Conservation (phyloP, 2,329 filamentous ascomycete species). For the Xylariaceae sp. region DNA sequence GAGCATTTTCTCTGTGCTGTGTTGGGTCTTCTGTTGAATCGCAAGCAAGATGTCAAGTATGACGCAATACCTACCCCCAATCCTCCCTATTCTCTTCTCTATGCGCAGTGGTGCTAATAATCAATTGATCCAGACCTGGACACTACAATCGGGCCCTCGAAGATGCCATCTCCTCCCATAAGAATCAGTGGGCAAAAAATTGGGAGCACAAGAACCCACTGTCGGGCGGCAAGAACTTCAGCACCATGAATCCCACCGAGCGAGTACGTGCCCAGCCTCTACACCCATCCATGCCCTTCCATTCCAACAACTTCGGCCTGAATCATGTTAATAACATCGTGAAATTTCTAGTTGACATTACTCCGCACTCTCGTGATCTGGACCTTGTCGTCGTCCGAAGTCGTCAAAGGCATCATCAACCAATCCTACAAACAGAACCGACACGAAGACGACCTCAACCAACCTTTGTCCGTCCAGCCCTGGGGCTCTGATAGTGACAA, state of each 20-base stretch:
- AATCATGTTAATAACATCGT: constrained; percentile 16
- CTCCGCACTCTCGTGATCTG: constrained; percentile 81
- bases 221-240: constrained; percentile 74
- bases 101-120: constrained; percentile 19
- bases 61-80: constrained; percentile 33
- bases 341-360: constrained; percentile 63
- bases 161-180: constrained; percentile 82
- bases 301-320: not conserved
- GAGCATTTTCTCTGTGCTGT: constrained; percentile 88
- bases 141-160: constrained; percentile 93
- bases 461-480: constrained; percentile 82
- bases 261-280: constrained; percentile 54
- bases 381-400: constrained; percentile 84
- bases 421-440: constrained; percentile 84
- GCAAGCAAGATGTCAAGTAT: constrained; percentile 98
- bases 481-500: constrained; percentile 91
- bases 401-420: constrained; percentile 75
- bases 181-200: constrained; percentile 78
- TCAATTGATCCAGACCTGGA: constrained; percentile 59
- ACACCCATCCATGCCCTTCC: not conserved
- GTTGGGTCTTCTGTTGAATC: constrained; percentile 82
- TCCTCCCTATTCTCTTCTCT: not conserved
- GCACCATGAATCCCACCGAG: constrained; percentile 74
- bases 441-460: constrained; percentile 74
- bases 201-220: constrained; percentile 86